A percentile compares a stretch with the other conserved stretches of the same genome.
These are phyloP conservation scores for Microthyrium microscopicum DNA, from an alignment of 2,329 filamentous ascomycete species.

Conservation along the genomic window DNA sequence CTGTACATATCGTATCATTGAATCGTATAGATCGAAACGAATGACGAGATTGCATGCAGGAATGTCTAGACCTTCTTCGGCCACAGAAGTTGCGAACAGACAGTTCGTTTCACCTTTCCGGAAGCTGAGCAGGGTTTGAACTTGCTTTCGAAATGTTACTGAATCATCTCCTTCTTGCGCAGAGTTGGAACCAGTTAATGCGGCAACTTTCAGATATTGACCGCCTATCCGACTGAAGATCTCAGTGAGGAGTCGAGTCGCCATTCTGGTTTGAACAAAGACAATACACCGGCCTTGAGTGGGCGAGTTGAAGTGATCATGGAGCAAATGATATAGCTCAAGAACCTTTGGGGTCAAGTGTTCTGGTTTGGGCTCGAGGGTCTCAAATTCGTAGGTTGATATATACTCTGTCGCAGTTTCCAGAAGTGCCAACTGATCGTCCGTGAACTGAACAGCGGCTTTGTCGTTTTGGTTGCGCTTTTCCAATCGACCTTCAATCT, in stretches of 20 bases:
- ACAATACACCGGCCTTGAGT: slow-evolving; percentile 60
- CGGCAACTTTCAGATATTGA: slow-evolving; percentile 40
- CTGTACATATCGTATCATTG: slow-evolving; percentile 89
- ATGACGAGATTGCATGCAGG: slow-evolving; percentile 50
- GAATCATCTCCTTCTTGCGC: slow-evolving; percentile 37
- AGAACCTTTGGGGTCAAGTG: slow-evolving; percentile 59
- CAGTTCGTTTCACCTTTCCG: slow-evolving; percentile 42
- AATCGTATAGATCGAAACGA: slow-evolving; percentile 74
- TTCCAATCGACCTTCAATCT: slow-evolving; percentile 41
- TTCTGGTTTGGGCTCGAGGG: slow-evolving; percentile 19
- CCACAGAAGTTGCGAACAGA: slow-evolving; percentile 47
- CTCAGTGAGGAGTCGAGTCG: slow-evolving; percentile 55
- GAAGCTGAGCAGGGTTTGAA: slow-evolving; percentile 52
- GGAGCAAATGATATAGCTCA: slow-evolving; percentile 43
- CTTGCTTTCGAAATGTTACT: slow-evolving; percentile 57
- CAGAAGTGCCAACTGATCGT: slow-evolving; percentile 39
- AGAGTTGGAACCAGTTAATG: slow-evolving; percentile 39
- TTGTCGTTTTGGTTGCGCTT: slow-evolving; percentile 13
- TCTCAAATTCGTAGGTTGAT: slow-evolving; percentile 30
- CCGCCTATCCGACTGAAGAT: slow-evolving; percentile 46
- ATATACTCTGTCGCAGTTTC: slow-evolving; percentile 42
- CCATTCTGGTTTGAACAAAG: slow-evolving; percentile 67
- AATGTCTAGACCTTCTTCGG: slow-evolving; percentile 50
- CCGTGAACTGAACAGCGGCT: slow-evolving; percentile 23
- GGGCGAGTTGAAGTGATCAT: slow-evolving; percentile 41